Percentiles rank a stretch among this genome's conserved stretches.
Conservation (phyloP, 441 rosid species). For the Heliophila coronopifolia region DNA sequence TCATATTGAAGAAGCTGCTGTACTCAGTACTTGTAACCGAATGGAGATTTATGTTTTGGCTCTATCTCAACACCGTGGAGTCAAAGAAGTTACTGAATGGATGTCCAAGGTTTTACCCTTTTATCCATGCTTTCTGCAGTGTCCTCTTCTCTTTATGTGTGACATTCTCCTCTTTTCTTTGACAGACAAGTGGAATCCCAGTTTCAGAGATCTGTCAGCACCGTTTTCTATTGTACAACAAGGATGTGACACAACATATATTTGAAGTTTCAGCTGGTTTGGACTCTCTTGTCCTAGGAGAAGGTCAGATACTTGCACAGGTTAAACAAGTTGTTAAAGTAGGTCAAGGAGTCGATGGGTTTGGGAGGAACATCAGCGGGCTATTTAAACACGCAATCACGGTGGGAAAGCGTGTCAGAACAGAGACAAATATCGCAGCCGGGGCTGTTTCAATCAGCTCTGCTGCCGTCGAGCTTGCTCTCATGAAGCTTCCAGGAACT, state of each 20-base stretch:
- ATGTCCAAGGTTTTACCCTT: constrained; percentile 75
- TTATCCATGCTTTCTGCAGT: neutral
- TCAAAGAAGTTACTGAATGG: constrained; percentile 96
- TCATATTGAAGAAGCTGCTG: constrained; percentile 97
- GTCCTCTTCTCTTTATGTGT: neutral
- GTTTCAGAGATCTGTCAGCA: constrained; percentile 73
- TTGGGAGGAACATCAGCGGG: constrained; percentile 82
- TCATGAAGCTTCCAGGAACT: constrained; percentile 70
- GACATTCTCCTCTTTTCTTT: too few relatives aligned
- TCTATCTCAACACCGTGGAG: constrained; percentile 89
- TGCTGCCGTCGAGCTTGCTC: constrained; percentile 86
- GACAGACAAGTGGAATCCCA: constrained; percentile 84
- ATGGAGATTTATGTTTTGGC: constrained; percentile 97
- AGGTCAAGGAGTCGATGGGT: constrained; percentile 88
- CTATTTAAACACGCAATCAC: constrained; percentile 88
- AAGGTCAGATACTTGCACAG: constrained; percentile 94
- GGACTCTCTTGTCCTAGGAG: constrained; percentile 92
- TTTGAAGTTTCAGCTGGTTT: constrained; percentile 95
- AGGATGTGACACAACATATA: constrained; percentile 77
- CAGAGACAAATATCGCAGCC: constrained; percentile 80
- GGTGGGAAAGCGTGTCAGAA: constrained; percentile 84
- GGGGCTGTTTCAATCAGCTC: constrained; percentile 97
- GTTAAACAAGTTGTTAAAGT: constrained; percentile 89
- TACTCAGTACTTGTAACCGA: constrained; percentile 93
- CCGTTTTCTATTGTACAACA: constrained; percentile 66